Evolutionary conservation across 2,329 filamentous ascomycete species (phyloP), one percentile per base, ranked within the genome.

Genomic region (Claviceps quebecensis): DNA sequence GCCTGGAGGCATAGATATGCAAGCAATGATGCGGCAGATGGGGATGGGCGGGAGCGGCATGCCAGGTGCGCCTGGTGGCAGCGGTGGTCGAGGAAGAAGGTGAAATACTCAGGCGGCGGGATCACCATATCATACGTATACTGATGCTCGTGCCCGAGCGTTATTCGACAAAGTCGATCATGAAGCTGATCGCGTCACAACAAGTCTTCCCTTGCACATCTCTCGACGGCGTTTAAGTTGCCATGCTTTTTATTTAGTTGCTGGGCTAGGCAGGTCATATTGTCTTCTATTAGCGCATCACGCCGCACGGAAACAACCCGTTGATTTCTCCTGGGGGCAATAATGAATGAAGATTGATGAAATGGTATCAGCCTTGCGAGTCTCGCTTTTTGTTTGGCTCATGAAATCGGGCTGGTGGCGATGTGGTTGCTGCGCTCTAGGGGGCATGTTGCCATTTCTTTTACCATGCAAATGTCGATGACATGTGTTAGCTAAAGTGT

Each of bases 11-110:
- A 78, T 84, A 69, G 83, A 84, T 56, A 85, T 93, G 80, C 81
- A 84, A 64, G 83, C 85, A 58, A 87, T 93, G 86, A 76, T 87
- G 85, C 72, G 76, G 65, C 78, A 82, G 61, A 81, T 83, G 78
- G 77, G 77, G 23, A 80, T 83, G 76, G 76, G 77, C 7, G 44
- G 49, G 16, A 36, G 49, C 13, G 23, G 45, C 1, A 47, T 45
- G 56, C 62, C 55, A 6, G 61, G 57, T 5, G 51, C 43, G 56
- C 61, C 55, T 37, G 56, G 60, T 50, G 58, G 54, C 23, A 56
- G 57, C 45, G 66, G 65, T 17, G 62, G 64, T 23, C 62, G 64
- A 26, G 59, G 65, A 44, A 61, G 64, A 55, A 65, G 53, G 54
- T 49, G 39, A 54, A 39, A n/a, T 6, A 7, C 13, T 34, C 41